These are phyloP conservation scores for Cyanidiococcus yangmingshanensis DNA, from an alignment of 23 red algal genomes.

Conservation along the genomic window DNA sequence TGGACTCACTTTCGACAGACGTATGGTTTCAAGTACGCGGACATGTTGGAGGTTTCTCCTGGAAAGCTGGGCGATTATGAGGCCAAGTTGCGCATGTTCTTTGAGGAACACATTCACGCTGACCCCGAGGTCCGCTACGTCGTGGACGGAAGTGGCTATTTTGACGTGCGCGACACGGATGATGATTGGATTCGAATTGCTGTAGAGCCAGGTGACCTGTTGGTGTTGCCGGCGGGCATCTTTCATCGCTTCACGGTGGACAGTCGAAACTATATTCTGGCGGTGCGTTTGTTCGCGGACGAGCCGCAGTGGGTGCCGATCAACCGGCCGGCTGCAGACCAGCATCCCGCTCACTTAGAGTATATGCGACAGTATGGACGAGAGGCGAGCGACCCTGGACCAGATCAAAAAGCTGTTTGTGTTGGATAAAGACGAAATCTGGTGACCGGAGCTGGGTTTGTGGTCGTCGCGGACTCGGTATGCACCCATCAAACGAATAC, in stretches of 20 bases:
- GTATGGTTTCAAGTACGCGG: slow-evolving; percentile 9
- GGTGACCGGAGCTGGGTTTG: too few relatives aligned
- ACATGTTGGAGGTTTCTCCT: slow-evolving; percentile 9
- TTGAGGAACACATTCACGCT: slow-evolving; percentile 24
- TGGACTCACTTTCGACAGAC: background rate
- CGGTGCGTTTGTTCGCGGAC: slow-evolving; percentile 19
- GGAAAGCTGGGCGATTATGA: background rate
- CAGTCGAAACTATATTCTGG: background rate
- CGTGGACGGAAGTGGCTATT: slow-evolving; percentile 22
- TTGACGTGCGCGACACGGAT: slow-evolving; percentile 10
- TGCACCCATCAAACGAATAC: too few relatives aligned
- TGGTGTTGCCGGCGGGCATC: slow-evolving; percentile 19
- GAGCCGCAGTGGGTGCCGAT: slow-evolving; percentile 21
- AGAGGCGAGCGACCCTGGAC: background rate
- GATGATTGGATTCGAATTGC: slow-evolving; percentile 25
- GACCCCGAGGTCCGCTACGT: slow-evolving; percentile 29
- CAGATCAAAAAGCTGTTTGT: background rate
- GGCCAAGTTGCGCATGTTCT: background rate
- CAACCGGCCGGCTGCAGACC: background rate
- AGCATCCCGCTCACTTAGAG: background rate
- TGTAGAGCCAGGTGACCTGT: slow-evolving; percentile 10
- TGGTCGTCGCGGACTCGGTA: too few relatives aligned
- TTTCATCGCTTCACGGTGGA: slow-evolving; percentile 32
- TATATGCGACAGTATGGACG: background rate
- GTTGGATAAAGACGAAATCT: too few relatives aligned